Conservation (phyloP, 768 basidiomycete species). For the Cyclocybe cylindracea region DNA sequence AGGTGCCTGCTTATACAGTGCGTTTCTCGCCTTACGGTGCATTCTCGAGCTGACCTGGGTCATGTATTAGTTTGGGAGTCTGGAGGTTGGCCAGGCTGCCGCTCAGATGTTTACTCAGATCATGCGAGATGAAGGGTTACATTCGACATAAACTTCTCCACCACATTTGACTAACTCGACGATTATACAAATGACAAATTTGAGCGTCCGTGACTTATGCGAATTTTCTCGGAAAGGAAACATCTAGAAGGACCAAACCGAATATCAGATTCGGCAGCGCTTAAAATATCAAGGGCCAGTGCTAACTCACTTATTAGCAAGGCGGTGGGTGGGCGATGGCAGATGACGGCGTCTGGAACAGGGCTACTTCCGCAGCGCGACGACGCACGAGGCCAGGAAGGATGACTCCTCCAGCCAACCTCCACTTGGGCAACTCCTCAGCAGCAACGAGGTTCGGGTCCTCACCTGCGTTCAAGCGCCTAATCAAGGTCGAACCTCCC, state of each 20-base stretch:
- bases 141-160: not conserved
- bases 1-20: conserved; percentile 49
- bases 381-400: conserved; percentile 24
- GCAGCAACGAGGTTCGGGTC: conserved; percentile 29
- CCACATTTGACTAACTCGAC: no score
- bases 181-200: no score
- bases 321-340: conserved; percentile 23
- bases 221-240: no score
- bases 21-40: not conserved
- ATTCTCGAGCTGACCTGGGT: not conserved
- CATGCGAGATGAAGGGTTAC: conserved; percentile 31
- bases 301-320: not conserved
- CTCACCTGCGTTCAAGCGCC: conserved; percentile 27
- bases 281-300: not conserved
- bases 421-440: conserved; percentile 30
- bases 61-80: conserved; percentile 26
- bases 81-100: conserved; percentile 41
- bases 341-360: conserved; percentile 28
- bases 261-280: no score
- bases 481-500: conserved; percentile 23
- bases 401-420: conserved; percentile 23
- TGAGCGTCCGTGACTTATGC: no score
- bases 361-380: conserved; percentile 23
- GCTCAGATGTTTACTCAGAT: conserved; percentile 45
- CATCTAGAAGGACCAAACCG: no score